Percentiles rank a stretch among this genome's conserved stretches.
phyloP scores from a whole-genome alignment of 2,329 filamentous ascomycete species.

The Aspergillus pseudoglaucus region DNA sequence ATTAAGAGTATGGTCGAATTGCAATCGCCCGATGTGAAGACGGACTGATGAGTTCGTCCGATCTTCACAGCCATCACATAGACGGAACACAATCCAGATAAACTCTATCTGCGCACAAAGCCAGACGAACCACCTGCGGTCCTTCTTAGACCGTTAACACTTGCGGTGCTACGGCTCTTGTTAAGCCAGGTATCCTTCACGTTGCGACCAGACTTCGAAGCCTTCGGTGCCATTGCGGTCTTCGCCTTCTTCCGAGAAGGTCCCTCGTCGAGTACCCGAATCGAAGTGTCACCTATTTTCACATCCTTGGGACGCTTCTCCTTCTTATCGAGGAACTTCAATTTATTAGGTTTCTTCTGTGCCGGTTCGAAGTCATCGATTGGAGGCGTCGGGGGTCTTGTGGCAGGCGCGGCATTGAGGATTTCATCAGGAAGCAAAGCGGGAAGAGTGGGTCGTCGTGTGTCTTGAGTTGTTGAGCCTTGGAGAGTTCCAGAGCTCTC shows the following conservation, averaged over 20 bases:
- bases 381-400: slow-evolving; percentile 41
- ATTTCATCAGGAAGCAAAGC: slow-evolving; percentile 48
- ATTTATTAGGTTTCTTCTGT: slow-evolving; percentile 34
- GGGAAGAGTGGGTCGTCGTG: slow-evolving; percentile 37
- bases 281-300: slow-evolving; percentile 42
- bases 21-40: neutral
- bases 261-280: slow-evolving; percentile 42
- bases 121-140: slow-evolving; percentile 29
- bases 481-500: slow-evolving; percentile 38
- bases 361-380: slow-evolving; percentile 21
- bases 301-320: slow-evolving; percentile 47
- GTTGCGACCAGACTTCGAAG: slow-evolving; percentile 33
- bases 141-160: slow-evolving; percentile 31
- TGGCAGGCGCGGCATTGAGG: slow-evolving; percentile 40
- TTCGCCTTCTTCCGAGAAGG: slow-evolving; percentile 30
- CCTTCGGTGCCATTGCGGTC: slow-evolving; percentile 40
- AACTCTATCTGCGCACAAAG: slow-evolving; percentile 29
- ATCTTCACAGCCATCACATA: neutral
- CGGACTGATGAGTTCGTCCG: neutral
- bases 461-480: slow-evolving; percentile 30
- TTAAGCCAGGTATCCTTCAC: slow-evolving; percentile 36
- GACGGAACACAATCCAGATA: neutral
- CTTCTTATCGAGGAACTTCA: slow-evolving; percentile 44
- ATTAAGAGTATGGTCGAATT: neutral
- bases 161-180: slow-evolving; percentile 24